Evolutionary conservation across 1,139 yeast species (phyloP), one percentile per base, ranked within the genome.

Genomic region (Geotrichum citri-aurantii): DNA sequence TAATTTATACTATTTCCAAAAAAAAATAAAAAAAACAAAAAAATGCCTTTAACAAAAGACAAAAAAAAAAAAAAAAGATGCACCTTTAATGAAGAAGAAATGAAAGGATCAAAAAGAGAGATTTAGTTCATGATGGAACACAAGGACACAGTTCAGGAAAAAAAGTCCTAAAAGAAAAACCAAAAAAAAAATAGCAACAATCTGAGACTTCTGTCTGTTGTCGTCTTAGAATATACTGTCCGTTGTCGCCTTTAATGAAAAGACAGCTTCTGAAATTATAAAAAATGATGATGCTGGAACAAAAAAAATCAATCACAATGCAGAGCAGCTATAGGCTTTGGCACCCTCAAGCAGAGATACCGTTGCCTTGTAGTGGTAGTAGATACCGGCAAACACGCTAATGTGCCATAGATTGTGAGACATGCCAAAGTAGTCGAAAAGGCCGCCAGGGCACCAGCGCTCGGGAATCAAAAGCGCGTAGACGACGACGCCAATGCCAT

Each of bases 321-420:
- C 29, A 27, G 56, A 55, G 59, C 75, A 71, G 50, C 68, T 65
- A 52, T 67, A 74, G 17, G 61, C 65, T 24, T 65, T 63, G n/a
- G 77, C 77, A 58, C 68, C 66, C 65, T 74, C 67, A 71, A 86
- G 85, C 86, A 91, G 85, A 61, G 82, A 84, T 63, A 89, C 76
- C 31, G 90, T 77, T 27, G 95, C 91, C 58, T 77, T 76, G 71
- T 92, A 93, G 72, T 92, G 97, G 46, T 95, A 96, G 60, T 88
- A 74, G 26, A 91, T 83, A 1, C 99, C 99, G 46, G 88, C 79
- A 46, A 93, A 81, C 49, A 93, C 99, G 69, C 88, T 89, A 19
- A 90, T 72, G 73, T 93, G 99, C 99, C 99, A 93, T 42, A 93
- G 76, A 68, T 90, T 91, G 73, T 93, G 99, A 55, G 97, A 89